Percentiles rank a stretch among this genome's conserved stretches.
phyloP scores from a whole-genome alignment of 2,329 filamentous ascomycete species.

The Alternaria viburni region DNA sequence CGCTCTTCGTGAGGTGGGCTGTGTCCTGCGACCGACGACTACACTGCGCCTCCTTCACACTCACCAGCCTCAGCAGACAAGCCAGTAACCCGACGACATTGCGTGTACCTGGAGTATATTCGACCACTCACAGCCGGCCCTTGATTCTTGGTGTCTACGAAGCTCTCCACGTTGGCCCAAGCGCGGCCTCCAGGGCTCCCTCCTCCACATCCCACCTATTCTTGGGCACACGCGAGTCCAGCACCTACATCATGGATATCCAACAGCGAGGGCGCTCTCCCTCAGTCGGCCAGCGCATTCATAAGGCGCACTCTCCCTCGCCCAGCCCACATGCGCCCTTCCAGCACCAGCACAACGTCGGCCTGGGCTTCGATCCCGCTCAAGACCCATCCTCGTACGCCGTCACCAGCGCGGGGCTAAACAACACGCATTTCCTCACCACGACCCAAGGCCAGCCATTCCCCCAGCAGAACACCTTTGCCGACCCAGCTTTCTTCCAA shows the following conservation, averaged over 20 bases:
- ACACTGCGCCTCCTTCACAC: constrained; percentile 37
- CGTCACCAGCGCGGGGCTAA: constrained; percentile 46
- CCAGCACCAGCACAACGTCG: constrained; percentile 61
- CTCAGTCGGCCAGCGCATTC: constrained; percentile 62
- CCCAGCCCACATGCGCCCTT: constrained; percentile 65
- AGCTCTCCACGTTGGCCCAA: constrained; percentile 23
- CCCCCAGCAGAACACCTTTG: constrained; percentile 48
- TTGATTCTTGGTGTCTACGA: constrained; percentile 9
- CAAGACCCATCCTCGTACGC: constrained; percentile 53
- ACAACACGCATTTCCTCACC: constrained; percentile 51
- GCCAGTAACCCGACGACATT: constrained; percentile 22
- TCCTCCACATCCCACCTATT: constrained; percentile 25
- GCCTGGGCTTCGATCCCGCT: constrained; percentile 43
- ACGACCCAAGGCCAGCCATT: constrained; percentile 55
- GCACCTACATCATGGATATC: constrained; percentile 57
- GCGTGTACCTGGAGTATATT: constrained; percentile 23
- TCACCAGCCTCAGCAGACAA: constrained; percentile 35
- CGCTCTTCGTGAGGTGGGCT: constrained; percentile 22
- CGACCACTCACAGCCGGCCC: constrained; percentile 31
- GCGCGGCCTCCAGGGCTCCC: constrained; percentile 24
- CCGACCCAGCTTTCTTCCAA: constrained; percentile 53
- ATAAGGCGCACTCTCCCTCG: constrained; percentile 74
- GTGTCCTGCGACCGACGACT: constrained; percentile 11
- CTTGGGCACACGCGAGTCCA: constrained; percentile 41
- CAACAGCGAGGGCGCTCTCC: constrained; percentile 67